These are phyloP conservation scores for Zygotorulaspora florentina DNA, from an alignment of 805 yeast genomes.

Conservation along the genomic window DNA sequence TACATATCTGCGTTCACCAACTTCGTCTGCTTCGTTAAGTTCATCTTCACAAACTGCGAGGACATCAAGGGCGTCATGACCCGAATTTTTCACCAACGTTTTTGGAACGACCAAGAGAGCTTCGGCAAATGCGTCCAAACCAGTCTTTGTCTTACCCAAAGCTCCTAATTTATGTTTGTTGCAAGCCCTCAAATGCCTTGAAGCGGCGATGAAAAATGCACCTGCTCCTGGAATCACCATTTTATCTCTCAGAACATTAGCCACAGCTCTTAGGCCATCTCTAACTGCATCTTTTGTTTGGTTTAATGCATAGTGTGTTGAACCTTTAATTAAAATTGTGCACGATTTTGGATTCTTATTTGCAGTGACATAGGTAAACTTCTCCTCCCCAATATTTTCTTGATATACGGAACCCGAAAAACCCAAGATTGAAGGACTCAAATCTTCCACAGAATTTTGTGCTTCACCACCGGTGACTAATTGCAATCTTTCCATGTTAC, in stretches of 20 bases:
- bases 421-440: slow-evolving; percentile 75
- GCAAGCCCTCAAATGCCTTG: slow-evolving; percentile 52
- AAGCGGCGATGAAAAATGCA: slow-evolving; percentile 83
- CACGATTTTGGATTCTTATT: slow-evolving; percentile 85
- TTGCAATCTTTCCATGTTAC: slow-evolving; percentile 98
- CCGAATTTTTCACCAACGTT: slow-evolving; percentile 87
- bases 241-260: slow-evolving; percentile 83
- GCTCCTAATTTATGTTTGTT: slow-evolving; percentile 52
- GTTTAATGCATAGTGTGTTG: slow-evolving; percentile 79
- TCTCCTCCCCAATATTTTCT: slow-evolving; percentile 93
- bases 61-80: slow-evolving; percentile 88
- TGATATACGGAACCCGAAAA: slow-evolving; percentile 88
- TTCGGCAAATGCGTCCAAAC: slow-evolving; percentile 90
- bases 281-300: slow-evolving; percentile 97
- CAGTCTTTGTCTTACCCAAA: slow-evolving; percentile 85
- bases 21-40: slow-evolving; percentile 43
- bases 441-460: slow-evolving; percentile 93
- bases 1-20: slow-evolving; percentile 72
- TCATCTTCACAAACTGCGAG: slow-evolving; percentile 81
- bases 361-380: slow-evolving; percentile 92
- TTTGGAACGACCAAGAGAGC: slow-evolving; percentile 89
- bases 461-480: slow-evolving; percentile 96
- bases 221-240: slow-evolving; percentile 96
- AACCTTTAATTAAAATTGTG: slow-evolving; percentile 89
- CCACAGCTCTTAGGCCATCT: slow-evolving; percentile 93